A percentile compares a stretch with the other conserved stretches of the same genome.
Conservation (phyloP, 2,329 filamentous ascomycete genomes). For the Nannizziopsis barbatae region DNA sequence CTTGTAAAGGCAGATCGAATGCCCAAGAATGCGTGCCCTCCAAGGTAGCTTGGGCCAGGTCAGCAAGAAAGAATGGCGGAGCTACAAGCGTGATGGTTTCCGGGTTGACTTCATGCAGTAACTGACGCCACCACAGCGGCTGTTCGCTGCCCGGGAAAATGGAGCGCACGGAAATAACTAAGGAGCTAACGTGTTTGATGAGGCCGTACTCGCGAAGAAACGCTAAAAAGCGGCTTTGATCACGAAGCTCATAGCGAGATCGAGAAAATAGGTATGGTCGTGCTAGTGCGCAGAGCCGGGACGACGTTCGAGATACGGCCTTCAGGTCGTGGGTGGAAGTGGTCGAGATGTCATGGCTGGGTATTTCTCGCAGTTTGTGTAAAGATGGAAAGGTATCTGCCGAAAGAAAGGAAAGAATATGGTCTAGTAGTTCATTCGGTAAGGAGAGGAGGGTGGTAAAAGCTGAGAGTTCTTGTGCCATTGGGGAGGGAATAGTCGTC, state of each 20-base stretch:
- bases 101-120: conserved; percentile 47
- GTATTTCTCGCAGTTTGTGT: conserved; percentile 41
- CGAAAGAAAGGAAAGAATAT: conserved; percentile 48
- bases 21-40: conserved; percentile 50
- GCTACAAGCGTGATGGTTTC: conserved; percentile 47
- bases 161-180: conserved; percentile 37
- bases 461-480: too few species aligned
- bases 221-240: conserved; percentile 27
- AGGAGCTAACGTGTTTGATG: conserved; percentile 34
- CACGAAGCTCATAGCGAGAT: conserved; percentile 31
- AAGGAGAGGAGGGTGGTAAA: conserved; percentile 25
- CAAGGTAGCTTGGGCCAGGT: conserved; percentile 47
- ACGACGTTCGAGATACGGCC: conserved; percentile 44
- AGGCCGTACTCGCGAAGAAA: conserved; percentile 30
- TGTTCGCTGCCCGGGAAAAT: conserved; percentile 30
- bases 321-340: conserved; percentile 41
- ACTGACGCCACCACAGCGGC: conserved; percentile 42
- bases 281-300: conserved; percentile 42
- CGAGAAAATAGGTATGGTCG: conserved; percentile 50
- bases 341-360: conserved; percentile 34
- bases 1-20: conserved; percentile 53
- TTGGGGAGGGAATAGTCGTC: too few species aligned
- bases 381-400: conserved; percentile 39
- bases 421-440: conserved; percentile 51
- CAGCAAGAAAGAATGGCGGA: conserved; percentile 51